Conservation (phyloP, 2,329 filamentous ascomycete species). For the Ustulina deusta region DNA sequence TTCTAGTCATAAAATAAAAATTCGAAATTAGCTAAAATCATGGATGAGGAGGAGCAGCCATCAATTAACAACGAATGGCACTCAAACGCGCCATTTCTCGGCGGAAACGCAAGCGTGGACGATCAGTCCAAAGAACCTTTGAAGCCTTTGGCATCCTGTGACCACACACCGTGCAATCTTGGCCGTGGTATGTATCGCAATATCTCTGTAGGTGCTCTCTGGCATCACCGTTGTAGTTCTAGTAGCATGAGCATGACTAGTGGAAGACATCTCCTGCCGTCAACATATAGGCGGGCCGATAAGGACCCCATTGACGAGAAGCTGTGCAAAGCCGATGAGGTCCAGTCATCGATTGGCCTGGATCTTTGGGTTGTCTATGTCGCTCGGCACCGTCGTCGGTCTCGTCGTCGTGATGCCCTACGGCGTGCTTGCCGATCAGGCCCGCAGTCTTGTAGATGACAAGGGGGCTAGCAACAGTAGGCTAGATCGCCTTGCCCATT, state of each 20-base stretch:
- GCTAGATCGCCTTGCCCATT: too few species aligned
- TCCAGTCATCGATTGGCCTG: constrained; percentile 33
- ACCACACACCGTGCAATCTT: constrained; percentile 8
- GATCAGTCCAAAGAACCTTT: background rate
- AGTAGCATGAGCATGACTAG: constrained; percentile 1
- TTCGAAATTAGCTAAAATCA: background rate
- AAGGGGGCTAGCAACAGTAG: too few species aligned
- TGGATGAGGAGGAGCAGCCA: constrained; percentile 14
- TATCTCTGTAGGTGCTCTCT: constrained; percentile 26
- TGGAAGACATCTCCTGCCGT: constrained; percentile 22
- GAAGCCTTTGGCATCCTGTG: constrained; percentile 17
- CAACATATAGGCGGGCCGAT: constrained; percentile 13
- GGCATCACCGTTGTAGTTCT: constrained; percentile 18
- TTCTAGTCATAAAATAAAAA: background rate
- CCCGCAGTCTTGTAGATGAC: constrained; percentile 34
- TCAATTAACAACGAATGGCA: constrained; percentile 8
- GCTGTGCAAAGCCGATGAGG: constrained; percentile 35
- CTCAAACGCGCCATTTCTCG: constrained; percentile 14
- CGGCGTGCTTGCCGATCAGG: constrained; percentile 39
- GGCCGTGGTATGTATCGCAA: constrained; percentile 1
- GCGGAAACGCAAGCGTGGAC: background rate
- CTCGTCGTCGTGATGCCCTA: constrained; percentile 37
- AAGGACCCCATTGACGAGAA: constrained; percentile 28
- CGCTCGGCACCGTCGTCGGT: constrained; percentile 32
- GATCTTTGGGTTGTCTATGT: constrained; percentile 28